A percentile compares a stretch with the other conserved stretches of the same genome.
phyloP scores from a whole-genome alignment of 331 rosid genomes.

The Malus hybrid region DNA sequence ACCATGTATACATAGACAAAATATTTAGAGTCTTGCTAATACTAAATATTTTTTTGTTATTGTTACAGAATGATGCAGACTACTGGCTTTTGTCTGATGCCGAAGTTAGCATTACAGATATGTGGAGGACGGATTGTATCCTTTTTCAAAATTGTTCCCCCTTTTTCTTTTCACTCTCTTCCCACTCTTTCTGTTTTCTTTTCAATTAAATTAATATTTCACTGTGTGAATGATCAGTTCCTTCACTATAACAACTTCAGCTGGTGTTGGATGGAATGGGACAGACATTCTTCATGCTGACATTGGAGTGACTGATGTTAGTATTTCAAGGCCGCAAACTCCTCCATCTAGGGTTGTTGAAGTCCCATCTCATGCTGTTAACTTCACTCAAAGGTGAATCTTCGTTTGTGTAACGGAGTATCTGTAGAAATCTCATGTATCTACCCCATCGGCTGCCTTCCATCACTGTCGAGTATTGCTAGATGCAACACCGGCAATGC shows the following conservation, averaged over 20 bases:
- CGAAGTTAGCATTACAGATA: slow-evolving; percentile 90
- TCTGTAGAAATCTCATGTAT: slow-evolving; percentile 11
- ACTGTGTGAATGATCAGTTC: slow-evolving; percentile 16
- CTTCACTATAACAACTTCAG: slow-evolving; percentile 44
- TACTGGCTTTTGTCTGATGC: slow-evolving; percentile 98
- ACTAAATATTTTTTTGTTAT: slow-evolving; percentile 11
- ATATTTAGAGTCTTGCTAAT: too few relatives aligned
- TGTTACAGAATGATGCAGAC: slow-evolving; percentile 82
- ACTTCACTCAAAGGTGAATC: slow-evolving; percentile 48
- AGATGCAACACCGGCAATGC: slow-evolving; percentile 24
- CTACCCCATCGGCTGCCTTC: slow-evolving; percentile 8
- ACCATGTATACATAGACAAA: background rate
- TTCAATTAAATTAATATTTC: background rate
- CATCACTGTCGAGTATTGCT: slow-evolving; percentile 7
- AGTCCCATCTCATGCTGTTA: slow-evolving; percentile 38
- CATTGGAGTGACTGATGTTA: slow-evolving; percentile 42
- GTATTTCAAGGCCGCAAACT: slow-evolving; percentile 33
- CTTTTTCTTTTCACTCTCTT: slow-evolving; percentile 7
- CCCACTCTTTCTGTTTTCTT: background rate
- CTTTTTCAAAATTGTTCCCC: slow-evolving; percentile 10
- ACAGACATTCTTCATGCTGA: slow-evolving; percentile 67
- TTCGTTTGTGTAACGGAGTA: slow-evolving; percentile 6
- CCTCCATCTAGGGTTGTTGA: slow-evolving; percentile 41
- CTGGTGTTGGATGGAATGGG: slow-evolving; percentile 69
- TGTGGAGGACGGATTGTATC: slow-evolving; percentile 97